Evolutionary conservation across 306 rosid species (phyloP), one percentile per base, ranked within the genome.

Genomic region (Boehmeria nivea): DNA sequence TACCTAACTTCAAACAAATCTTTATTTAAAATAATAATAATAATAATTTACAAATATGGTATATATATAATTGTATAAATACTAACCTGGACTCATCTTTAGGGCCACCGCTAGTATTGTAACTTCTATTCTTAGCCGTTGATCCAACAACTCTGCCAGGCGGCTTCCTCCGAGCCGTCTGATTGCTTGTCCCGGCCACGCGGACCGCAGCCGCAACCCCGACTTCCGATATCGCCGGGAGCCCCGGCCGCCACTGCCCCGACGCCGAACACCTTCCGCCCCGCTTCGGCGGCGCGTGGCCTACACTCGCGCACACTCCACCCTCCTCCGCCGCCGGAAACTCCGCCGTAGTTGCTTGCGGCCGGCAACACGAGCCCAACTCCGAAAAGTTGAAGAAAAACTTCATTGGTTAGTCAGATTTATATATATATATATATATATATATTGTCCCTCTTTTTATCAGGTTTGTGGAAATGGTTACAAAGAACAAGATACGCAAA

Each of bases 211-310:
- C 27, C 14, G 50, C 48, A 6, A 10, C 59, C 14, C 4, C 66
- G 15, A 60, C 81, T 62, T 76, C 81, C 1, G 51, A 39, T 20
- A 71, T 71, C 25, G 67, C 25, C 14, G 56, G 44, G n/a, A 76
- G 68, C 51, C 39, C 53, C n/a, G 77, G 77, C 57, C 23, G 65
- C 77, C 81, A 56, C 22, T 57, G 74, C n/a, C 22, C 59, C 5
- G 75, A 18, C 21, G 61, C 21, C 58, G 48, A 23, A 17, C 22
- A 15, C 39, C 39, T 26, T 12, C 26, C 7, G 24, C 14, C 6
- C n/a, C 59, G 25, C 44, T 17, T 28, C 25, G 42, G 13, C 15
- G 43, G 7, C 12, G 43, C 44, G 26, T 18, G 59, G 16, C 25
- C 10, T 1, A 22, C 24, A 1, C 43, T 33, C 44, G 15, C 59